Base-by-base conservation (phyloP, 257 asterid species). In the Petunia secreta region DNA sequence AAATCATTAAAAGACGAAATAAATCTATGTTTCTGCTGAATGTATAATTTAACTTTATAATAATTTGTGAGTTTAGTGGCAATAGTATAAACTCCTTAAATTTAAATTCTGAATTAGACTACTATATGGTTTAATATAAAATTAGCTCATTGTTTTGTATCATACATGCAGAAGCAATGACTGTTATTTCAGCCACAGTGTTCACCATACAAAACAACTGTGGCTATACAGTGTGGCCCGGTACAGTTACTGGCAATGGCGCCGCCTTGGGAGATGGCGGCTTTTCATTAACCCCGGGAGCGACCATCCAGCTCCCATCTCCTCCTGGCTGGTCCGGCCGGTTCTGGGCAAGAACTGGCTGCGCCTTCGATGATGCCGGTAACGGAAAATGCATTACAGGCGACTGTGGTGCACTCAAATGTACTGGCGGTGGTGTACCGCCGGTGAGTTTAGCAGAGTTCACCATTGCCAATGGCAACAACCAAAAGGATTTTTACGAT, bases 241-340 rank as follows among this genome's bases (percentile, higher is more conserved):
- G 97, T 11, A 90, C 96, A 0, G 91, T 89, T 81, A 84, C 93
- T 82, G 97, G 93, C 76, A 89, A 90, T 64, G 94, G 93, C 11
- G 89, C 82, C 3, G 85, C 91, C 63, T 91, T 91, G 59, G 96
- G 94, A 0, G 89, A 82, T 74, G 97, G 97, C 0, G 97, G 98
- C 15, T 91, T 94, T 79, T 83, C 85, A 36, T 82, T 92, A 68
- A 1, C 92, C 0, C 96, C 97, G 0, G 97, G 92, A 1, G 92
- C 87, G 77, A 75, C 92, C 77, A 39, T 87, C 79, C 88, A 89
- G 60, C 77, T 94, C 3, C 89, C 92, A 0, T 97, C 92, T 3
- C 93, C 97, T 3, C 85, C 92, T 3, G 97, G 96, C 13, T 94
- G 98, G 89, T 94, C 97, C 2, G 98, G 98, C 81, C 97, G 97